These are phyloP conservation scores for Epichloe scottii DNA, from an alignment of 2,329 filamentous ascomycete genomes.

Conservation along the genomic window DNA sequence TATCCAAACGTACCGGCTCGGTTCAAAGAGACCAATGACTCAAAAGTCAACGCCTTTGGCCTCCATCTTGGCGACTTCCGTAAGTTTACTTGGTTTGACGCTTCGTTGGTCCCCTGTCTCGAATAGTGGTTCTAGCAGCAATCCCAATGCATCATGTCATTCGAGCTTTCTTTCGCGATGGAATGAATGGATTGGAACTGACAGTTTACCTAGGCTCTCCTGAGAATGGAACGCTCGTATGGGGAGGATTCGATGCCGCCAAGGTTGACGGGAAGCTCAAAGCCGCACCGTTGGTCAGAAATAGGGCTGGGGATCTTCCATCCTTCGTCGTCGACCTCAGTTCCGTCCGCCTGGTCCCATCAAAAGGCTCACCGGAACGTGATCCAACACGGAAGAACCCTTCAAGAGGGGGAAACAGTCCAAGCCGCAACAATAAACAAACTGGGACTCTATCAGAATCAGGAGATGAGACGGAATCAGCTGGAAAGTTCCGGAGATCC, in stretches of 20 bases:
- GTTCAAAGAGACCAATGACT: not conserved
- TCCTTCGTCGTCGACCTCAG: not conserved
- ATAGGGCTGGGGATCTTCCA: not conserved
- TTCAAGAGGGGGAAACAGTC: not conserved
- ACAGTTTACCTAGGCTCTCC: not conserved
- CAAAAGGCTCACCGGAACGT: not conserved
- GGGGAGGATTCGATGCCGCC: constrained; percentile 3
- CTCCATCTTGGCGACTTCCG: constrained; percentile 1
- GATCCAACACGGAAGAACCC: not conserved
- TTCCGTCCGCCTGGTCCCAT: not conserved
- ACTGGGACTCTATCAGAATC: not conserved
- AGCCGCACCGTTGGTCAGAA: not conserved
- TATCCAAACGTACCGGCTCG: not conserved
- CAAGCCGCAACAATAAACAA: not conserved
- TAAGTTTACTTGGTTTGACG: not conserved
- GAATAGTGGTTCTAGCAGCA: no score
- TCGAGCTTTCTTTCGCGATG: no score
- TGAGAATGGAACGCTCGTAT: not conserved
- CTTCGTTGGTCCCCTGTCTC: not conserved
- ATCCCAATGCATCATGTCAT: no score
- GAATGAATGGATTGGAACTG: not conserved
- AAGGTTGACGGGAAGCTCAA: not conserved
- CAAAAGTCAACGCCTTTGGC: not conserved
- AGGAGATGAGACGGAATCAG: not conserved
- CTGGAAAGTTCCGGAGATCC: not conserved